Evolutionary conservation across 257 asterid genomes (phyloP).

Genomic region (Perilla frutescens): DNA sequence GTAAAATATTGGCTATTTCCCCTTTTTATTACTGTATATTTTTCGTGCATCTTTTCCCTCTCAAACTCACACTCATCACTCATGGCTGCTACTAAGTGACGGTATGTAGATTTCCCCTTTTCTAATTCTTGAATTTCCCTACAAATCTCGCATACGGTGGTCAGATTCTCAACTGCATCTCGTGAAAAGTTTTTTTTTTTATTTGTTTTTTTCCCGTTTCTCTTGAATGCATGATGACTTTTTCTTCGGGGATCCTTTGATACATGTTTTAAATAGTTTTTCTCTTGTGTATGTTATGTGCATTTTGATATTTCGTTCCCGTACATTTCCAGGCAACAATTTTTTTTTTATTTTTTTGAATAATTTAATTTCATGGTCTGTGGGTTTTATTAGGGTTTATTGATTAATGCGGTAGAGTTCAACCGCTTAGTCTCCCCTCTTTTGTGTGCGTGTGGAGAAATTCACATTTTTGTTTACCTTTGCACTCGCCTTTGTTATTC

Average conservation of each 20-base stretch:
- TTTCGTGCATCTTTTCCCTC: slow-evolving; percentile 17
- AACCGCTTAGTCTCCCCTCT: slow-evolving; percentile 8
- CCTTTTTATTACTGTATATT: slow-evolving; percentile 8
- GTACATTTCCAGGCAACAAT: background rate
- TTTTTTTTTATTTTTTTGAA: background rate
- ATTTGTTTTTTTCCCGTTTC: background rate
- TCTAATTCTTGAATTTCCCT: background rate
- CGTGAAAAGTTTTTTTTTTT: background rate
- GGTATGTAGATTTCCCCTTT: slow-evolving; percentile 24
- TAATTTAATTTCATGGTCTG: background rate
- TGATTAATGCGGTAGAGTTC: slow-evolving; percentile 21
- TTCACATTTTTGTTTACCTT: background rate
- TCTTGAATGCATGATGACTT: slow-evolving; percentile 32
- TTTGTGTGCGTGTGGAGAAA: background rate
- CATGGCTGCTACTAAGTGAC: slow-evolving; percentile 21
- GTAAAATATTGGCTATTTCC: slow-evolving; percentile 37
- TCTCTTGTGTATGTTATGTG: background rate
- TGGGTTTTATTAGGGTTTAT: slow-evolving; percentile 42
- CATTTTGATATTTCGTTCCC: background rate
- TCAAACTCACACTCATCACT: slow-evolving; percentile 6
- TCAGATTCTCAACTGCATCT: slow-evolving; percentile 15
- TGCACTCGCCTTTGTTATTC: background rate
- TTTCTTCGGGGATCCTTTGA: slow-evolving; percentile 5
- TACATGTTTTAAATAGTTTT: background rate
- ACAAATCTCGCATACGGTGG: background rate